Evolutionary conservation across 2,329 filamentous ascomycete genomes (phyloP), one percentile per base, ranked within the genome.

Genomic region (Fusarium sublunatum): DNA sequence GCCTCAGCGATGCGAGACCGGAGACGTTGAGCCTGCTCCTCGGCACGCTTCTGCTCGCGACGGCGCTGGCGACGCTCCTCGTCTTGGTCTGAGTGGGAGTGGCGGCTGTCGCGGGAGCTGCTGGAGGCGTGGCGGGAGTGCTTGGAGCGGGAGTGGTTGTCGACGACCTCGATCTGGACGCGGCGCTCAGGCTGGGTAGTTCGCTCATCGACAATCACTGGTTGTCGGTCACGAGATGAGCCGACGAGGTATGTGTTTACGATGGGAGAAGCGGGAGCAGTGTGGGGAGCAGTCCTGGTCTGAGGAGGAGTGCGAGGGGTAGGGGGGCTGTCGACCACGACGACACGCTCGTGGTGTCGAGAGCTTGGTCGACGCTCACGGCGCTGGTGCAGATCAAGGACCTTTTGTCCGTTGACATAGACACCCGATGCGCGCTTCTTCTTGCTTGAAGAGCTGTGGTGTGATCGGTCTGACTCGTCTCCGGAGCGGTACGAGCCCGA

Each of bases 221-320:
- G 77, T 7, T 72, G 72, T 35, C 70, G 71, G 24, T 69, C 68
- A 11, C 61, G 53, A 10, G 71, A 70, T 28, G 68, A 53, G 31
- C 72, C 67, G 42, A 70, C 28, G n/a, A 70, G 45, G 57, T 72
- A 71, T n/a, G 70, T 58, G 42, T 70, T 58, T 29, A 65, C 42
- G 52, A 68, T 69, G 42, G 79, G 77, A 43, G 78, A 81, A 4
- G 78, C 62, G 11, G 79, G 78, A 19, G 74, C 74, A 34, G 79
- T 81, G 65, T 76, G 76, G 6, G 80, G 75, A 15, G 74, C 72
- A 50, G 60, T 64, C 67, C 75, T 79, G 31, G 72, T 68, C 60
- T 77, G 79, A n/a, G 82, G 80, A 25, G 82, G 79, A 26, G 81
- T 81, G 53, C 78, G 76, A 32, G 81, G 78, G 8, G 78, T 79